These are phyloP conservation scores for Cladosporium sp. DNA, from an alignment of 2,329 filamentous ascomycete species.

Conservation along the genomic window DNA sequence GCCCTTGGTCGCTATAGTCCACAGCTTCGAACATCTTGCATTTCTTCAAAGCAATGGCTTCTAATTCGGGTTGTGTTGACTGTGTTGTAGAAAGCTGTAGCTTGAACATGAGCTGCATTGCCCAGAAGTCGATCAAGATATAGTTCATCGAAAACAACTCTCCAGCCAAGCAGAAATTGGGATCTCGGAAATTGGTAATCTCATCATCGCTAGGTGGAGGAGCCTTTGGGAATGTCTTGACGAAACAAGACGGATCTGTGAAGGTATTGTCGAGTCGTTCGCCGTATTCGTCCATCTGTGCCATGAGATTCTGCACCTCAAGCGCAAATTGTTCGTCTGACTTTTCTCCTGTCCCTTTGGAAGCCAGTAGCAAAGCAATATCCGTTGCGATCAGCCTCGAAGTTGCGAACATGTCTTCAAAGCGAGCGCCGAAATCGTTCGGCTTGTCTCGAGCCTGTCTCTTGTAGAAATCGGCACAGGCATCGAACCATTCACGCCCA, in stretches of 20 bases:
- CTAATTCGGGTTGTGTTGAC: slow-evolving; percentile 47
- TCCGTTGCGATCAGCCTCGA: slow-evolving; percentile 76
- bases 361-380: slow-evolving; percentile 74
- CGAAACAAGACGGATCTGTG: slow-evolving; percentile 60
- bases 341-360: slow-evolving; percentile 64
- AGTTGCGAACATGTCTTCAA: slow-evolving; percentile 62
- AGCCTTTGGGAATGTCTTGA: slow-evolving; percentile 62
- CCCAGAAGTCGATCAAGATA: slow-evolving; percentile 73
- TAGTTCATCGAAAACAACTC: slow-evolving; percentile 74
- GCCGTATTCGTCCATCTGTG: slow-evolving; percentile 52
- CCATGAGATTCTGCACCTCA: slow-evolving; percentile 52
- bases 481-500: slow-evolving; percentile 74
- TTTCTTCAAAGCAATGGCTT: slow-evolving; percentile 64
- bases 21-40: slow-evolving; percentile 75
- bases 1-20: slow-evolving; percentile 68
- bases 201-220: slow-evolving; percentile 54
- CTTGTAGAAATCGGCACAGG: slow-evolving; percentile 63
- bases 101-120: slow-evolving; percentile 76
- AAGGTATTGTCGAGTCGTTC: slow-evolving; percentile 62
- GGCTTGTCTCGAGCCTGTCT: slow-evolving; percentile 61
- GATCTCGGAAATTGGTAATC: slow-evolving; percentile 72
- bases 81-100: slow-evolving; percentile 64
- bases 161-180: slow-evolving; percentile 68
- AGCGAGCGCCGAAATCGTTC: slow-evolving; percentile 62
- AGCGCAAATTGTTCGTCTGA: slow-evolving; percentile 63